Conservation (phyloP, 345 rosid genomes). For the Trapa bicornis region DNA sequence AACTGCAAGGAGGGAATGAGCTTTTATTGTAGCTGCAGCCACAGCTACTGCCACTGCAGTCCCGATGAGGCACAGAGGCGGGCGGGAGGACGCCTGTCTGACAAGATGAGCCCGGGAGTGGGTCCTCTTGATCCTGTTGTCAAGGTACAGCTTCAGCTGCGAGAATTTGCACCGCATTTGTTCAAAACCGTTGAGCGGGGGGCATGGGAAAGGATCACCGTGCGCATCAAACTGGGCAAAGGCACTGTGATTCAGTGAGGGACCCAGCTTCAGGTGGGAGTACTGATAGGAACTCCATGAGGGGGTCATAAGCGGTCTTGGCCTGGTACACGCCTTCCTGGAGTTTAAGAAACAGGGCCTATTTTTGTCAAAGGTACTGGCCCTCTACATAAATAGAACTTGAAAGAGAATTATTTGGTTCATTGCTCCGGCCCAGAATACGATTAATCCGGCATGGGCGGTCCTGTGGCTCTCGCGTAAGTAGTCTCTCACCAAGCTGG, state of each 20-base stretch:
- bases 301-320: constrained; percentile 37
- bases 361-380: no score
- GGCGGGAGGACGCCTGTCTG: constrained; percentile 31
- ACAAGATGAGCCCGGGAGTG: constrained; percentile 37
- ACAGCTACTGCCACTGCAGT: constrained; percentile 27
- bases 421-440: no score
- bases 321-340: constrained; percentile 35
- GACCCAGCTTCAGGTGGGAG: constrained; percentile 35
- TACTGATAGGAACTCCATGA: constrained; percentile 40
- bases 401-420: no score
- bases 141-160: constrained; percentile 43
- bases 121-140: constrained; percentile 40
- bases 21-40: constrained; percentile 31
- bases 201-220: constrained; percentile 56
- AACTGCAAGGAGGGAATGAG: constrained; percentile 45
- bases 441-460: no score
- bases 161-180: constrained; percentile 50
- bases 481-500: constrained; percentile 43
- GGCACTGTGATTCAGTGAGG: constrained; percentile 30
- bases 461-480: constrained; percentile 52
- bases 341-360: constrained; percentile 42
- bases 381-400: no score
- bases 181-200: constrained; percentile 29
- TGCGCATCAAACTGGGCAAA: constrained; percentile 33
- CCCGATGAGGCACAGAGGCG: constrained; percentile 42